Conservation (phyloP, 371 early-diverging fungal genomes). For the Lichtheimia ornata region DNA sequence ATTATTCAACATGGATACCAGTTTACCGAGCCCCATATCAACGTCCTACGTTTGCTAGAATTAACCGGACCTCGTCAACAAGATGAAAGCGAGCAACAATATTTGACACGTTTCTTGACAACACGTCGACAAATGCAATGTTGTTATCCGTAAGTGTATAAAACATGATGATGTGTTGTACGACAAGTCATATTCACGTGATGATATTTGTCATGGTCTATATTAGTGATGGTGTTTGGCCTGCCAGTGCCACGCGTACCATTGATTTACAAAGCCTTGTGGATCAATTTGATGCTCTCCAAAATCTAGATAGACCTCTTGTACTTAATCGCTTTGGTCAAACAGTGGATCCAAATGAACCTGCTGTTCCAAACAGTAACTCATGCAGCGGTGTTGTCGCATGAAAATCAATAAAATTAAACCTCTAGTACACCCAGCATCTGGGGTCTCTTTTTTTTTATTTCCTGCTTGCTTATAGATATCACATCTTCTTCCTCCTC, state of each 20-base stretch:
- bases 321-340: conserved; percentile 5
- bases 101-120: conserved; percentile 40
- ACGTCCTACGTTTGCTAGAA: conserved; percentile 40
- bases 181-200: not conserved
- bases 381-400: conserved; percentile 1
- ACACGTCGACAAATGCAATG: conserved; percentile 48
- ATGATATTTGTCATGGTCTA: not conserved
- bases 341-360: conserved; percentile 1
- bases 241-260: conserved; percentile 34
- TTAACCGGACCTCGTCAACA: conserved; percentile 36
- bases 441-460: no score
- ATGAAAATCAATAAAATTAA: not conserved
- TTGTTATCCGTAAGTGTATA: conserved; percentile 45
- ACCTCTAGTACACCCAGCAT: no score
- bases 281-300: conserved; percentile 23
- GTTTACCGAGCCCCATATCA: conserved; percentile 47
- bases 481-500: no score
- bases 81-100: conserved; percentile 34
- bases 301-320: conserved; percentile 12
- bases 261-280: conserved; percentile 28
- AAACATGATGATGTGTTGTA: conserved; percentile 12
- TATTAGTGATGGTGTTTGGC: conserved; percentile 40
- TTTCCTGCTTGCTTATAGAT: no score
- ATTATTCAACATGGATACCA: conserved; percentile 58
- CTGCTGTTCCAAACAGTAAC: not conserved